Base-by-base conservation (phyloP, 2,329 filamentous ascomycete genomes). In the Plenodomus lindquistii region DNA sequence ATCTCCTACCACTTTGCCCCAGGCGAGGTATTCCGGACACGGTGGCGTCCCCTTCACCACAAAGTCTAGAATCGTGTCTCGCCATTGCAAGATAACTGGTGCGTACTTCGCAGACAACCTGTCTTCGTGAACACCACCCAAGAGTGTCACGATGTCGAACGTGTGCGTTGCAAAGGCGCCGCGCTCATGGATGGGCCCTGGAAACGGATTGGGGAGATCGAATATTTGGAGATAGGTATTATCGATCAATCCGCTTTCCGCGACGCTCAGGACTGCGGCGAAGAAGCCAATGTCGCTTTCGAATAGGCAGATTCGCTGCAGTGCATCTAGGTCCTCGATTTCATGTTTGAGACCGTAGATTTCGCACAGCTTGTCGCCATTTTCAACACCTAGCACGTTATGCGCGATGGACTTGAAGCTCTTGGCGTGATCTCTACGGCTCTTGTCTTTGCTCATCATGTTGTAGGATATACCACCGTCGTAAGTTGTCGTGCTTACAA, bases 281-380 rank as follows among this genome's bases (percentile, higher is more conserved):
- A 59, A 59, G 43, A 59, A 57, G 1, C 56, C 56, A 42, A 55
- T 55, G 20, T 59, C 54, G 37, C 49, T 55, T 42, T 59, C 56
- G 39, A 57, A 59, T 4, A 57, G 40, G 47, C 56, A 59, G 10
- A 57, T 51, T 3, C 44, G 46, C 18, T 59, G 48, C 1, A 59
- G 43, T 3, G 56, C 56, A 11, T 53, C 42, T 2, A 36, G 19
- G 18, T 59, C 54, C 11, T 37, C 27, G 16, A 17, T 29, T 3
- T 22, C 15, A 3, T 29, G 29, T 3, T 20, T 21, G 17, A 42
- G 37, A 17, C 42, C 31, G 21, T 55, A 55, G 11, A 54, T 38
- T 0, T 18, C 16, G 42, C 51, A 43, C 10, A 58, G 20, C 15
- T 35, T 27, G 1, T 17, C 9, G 15, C 44, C 40, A 6, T 45